These are phyloP conservation scores for Aphanocladium album DNA, from an alignment of 2,329 filamentous ascomycete species.

Conservation along the genomic window DNA sequence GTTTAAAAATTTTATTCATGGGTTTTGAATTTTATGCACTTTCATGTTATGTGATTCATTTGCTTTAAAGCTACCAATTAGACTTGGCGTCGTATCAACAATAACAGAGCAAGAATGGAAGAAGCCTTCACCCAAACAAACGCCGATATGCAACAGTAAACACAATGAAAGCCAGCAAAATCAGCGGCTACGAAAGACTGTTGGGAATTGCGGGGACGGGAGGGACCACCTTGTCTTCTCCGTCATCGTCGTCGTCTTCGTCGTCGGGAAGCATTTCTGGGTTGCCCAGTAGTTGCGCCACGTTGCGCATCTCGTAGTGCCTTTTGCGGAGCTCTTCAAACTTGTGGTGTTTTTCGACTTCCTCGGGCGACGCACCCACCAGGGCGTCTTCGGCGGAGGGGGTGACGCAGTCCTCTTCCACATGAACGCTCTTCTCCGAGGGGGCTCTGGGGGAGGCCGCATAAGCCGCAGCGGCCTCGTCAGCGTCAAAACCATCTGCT, in stretches of 20 bases:
- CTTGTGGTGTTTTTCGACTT: constrained; percentile 81
- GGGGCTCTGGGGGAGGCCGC: constrained; percentile 32
- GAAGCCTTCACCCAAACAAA: background rate
- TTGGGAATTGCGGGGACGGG: constrained; percentile 43
- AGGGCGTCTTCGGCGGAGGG: constrained; percentile 54
- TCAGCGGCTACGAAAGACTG: constrained; percentile 25
- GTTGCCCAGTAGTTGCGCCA: constrained; percentile 79
- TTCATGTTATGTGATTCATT: background rate
- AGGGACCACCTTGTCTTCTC: constrained; percentile 38
- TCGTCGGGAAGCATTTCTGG: constrained; percentile 62
- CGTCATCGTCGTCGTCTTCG: constrained; percentile 53
- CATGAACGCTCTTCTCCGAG: constrained; percentile 69
- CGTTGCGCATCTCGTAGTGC: constrained; percentile 98
- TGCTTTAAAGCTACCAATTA: background rate
- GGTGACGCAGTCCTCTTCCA: constrained; percentile 58
- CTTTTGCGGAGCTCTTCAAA: constrained; percentile 91
- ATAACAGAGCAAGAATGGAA: background rate
- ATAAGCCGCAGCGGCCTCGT: constrained; percentile 15
- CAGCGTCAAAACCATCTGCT: background rate
- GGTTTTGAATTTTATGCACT: background rate
- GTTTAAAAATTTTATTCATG: background rate
- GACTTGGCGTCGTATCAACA: background rate
- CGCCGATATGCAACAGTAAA: constrained; percentile 1
- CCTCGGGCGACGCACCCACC: constrained; percentile 59
- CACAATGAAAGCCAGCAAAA: background rate